Evolutionary conservation across 164 flowering plant species (phyloP).

Genomic region (Macadamia tetraphylla): DNA sequence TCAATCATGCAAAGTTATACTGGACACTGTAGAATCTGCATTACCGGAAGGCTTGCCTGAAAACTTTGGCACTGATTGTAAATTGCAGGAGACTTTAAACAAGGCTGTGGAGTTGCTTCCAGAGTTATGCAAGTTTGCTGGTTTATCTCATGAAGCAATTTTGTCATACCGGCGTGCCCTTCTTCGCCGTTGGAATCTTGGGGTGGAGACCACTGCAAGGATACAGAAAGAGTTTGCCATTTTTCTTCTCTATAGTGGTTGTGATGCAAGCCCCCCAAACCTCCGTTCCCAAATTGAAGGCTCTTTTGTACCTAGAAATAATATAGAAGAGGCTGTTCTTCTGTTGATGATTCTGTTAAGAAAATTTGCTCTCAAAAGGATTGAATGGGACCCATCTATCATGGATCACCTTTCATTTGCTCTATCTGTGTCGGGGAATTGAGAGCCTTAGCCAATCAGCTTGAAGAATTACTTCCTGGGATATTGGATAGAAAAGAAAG

Average conservation of each 20-base stretch:
- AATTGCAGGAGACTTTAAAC: constrained; percentile 66
- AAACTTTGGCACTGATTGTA: constrained; percentile 49
- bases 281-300: constrained; percentile 72
- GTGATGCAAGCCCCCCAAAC: constrained; percentile 74
- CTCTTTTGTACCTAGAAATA: constrained; percentile 80
- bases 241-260: constrained; percentile 80
- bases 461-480: constrained; percentile 71
- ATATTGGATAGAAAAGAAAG: constrained; percentile 44
- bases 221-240: constrained; percentile 80
- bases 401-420: constrained; percentile 82
- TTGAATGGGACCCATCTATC: constrained; percentile 77
- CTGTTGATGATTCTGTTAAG: constrained; percentile 59
- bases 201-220: constrained; percentile 49
- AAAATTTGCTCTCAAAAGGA: constrained; percentile 37
- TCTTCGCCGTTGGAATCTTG: constrained; percentile 78
- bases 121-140: constrained; percentile 69
- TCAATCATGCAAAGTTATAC: constrained; percentile 68
- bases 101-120: constrained; percentile 88
- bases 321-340: constrained; percentile 83
- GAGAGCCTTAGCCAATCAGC: constrained; percentile 43
- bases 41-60: constrained; percentile 75
- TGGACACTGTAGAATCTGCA: constrained; percentile 84
- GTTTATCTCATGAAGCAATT: constrained; percentile 55
- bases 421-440: constrained; percentile 53
- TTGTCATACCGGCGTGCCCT: constrained; percentile 70